Evolutionary conservation across 108 stramenopile genomes (phyloP), one percentile per base, ranked within the genome.

Genomic region (Seminavis robusta): DNA sequence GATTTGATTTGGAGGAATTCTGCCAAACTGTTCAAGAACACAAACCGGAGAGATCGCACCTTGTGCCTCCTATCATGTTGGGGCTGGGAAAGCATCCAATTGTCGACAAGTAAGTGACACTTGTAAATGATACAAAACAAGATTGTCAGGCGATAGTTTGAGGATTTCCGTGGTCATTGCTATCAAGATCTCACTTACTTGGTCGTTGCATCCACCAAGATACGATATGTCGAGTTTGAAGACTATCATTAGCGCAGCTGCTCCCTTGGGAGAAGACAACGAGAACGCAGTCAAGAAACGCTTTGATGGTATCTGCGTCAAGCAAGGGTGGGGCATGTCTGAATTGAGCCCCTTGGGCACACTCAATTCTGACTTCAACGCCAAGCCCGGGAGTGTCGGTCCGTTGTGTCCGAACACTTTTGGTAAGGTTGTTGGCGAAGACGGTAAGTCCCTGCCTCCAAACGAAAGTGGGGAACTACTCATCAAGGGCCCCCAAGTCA

Each of bases 271-370:
- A 23, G 56, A 42, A 17, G 89, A 89, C 0, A 77, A 72, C 7
- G 84, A 90, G 65, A 42, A 58, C 19, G 81, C 77, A 3, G 82
- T 76, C n/a, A 75, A 31, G 49, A 46, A 81, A 16, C 74, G 95
- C 7, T 41, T 97, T 19, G 50, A 56, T 6, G 56, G 72, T 50
- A 27, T 36, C 6, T 42, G 55, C 30, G 68, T 94, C 29, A 90
- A 91, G 56, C 95, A 97, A 62, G 88, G 68, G 36, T 97, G 90
- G 87, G 95, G 95, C 10, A 89, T 93, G 89, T 82, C 79, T 16
- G 95, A 97, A 37, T 42, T 88, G 23, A 67, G 67, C n/a, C 87
- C 85, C 1, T 47, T 89, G 33, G 89, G 74, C 0, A 84, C 87
- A 3, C 47, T 79, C 52, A 92, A 64, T 56, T 62, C 81, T 2